phyloP scores from a whole-genome alignment of 306 rosid species.

The Sechiopsis laciniata region DNA sequence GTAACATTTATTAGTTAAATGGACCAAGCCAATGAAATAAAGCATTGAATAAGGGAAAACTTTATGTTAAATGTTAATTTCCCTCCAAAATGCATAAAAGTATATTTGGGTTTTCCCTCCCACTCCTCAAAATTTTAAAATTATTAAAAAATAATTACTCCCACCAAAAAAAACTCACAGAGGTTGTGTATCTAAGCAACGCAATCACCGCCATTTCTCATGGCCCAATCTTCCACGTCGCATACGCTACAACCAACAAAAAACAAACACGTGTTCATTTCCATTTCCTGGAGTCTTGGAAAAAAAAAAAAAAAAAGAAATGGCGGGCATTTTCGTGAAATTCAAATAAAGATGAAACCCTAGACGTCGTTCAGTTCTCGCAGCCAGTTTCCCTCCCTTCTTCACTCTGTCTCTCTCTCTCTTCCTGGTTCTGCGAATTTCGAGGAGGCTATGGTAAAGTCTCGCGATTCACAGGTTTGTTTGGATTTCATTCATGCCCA shows the following conservation, averaged over 20 bases:
- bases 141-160: background rate
- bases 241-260: background rate
- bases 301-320: background rate
- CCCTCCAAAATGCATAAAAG: constrained; percentile 21
- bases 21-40: background rate
- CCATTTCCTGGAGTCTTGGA: background rate
- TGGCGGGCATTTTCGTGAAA: constrained; percentile 66
- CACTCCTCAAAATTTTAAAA: background rate
- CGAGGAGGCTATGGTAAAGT: background rate
- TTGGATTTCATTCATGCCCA: background rate
- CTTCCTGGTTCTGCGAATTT: background rate
- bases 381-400: constrained; percentile 1
- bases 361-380: constrained; percentile 28
- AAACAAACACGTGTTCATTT: constrained; percentile 20
- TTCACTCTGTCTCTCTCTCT: background rate
- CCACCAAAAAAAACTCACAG: background rate
- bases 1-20: background rate
- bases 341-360: constrained; percentile 67
- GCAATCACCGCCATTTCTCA: constrained; percentile 41
- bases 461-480: constrained; percentile 14
- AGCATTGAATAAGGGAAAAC: background rate
- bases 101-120: constrained; percentile 16
- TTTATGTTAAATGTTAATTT: constrained; percentile 10
- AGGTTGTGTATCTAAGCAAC: constrained; percentile 16
- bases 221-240: constrained; percentile 4